These are phyloP conservation scores for Penicillium chermesinum DNA, from an alignment of 495 filamentous ascomycete genomes.

Conservation along the genomic window DNA sequence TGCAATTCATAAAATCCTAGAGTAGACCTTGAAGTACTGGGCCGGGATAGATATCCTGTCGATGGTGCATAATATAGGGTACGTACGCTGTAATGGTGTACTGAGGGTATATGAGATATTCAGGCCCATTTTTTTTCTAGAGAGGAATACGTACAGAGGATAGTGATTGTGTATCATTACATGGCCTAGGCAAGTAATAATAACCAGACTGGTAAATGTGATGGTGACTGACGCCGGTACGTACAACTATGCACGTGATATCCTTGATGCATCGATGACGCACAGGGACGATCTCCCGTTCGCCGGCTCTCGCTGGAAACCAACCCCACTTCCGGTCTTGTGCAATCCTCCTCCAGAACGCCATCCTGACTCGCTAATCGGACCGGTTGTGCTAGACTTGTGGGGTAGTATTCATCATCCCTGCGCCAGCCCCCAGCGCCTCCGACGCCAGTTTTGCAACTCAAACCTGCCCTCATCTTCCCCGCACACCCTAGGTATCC, in stretches of 20 bases:
- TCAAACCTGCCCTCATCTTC: background rate
- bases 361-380: constrained; percentile 5
- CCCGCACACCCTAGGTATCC: constrained; percentile 2
- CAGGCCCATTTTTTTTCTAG: too few relatives aligned
- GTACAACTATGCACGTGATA: constrained; percentile 23
- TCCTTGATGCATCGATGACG: constrained; percentile 34
- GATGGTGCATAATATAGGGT: too few relatives aligned
- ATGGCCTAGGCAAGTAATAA: too few relatives aligned
- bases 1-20: constrained; percentile 1
- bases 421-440: background rate
- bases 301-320: constrained; percentile 9
- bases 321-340: constrained; percentile 20
- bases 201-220: too few relatives aligned
- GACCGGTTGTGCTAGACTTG: constrained; percentile 2
- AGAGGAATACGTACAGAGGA: too few relatives aligned
- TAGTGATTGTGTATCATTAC: too few relatives aligned
- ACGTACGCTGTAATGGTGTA: too few relatives aligned
- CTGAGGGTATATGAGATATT: too few relatives aligned
- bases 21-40: too few relatives aligned
- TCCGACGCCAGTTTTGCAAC: background rate
- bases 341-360: constrained; percentile 6
- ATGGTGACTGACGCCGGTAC: background rate
- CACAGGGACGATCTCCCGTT: constrained; percentile 34
- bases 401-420: constrained; percentile 9
- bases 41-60: too few relatives aligned